Percentiles rank a stretch among this genome's conserved stretches.
These are phyloP conservation scores for Esteya vermicola DNA, from an alignment of 2,329 filamentous ascomycete species.

Conservation along the genomic window DNA sequence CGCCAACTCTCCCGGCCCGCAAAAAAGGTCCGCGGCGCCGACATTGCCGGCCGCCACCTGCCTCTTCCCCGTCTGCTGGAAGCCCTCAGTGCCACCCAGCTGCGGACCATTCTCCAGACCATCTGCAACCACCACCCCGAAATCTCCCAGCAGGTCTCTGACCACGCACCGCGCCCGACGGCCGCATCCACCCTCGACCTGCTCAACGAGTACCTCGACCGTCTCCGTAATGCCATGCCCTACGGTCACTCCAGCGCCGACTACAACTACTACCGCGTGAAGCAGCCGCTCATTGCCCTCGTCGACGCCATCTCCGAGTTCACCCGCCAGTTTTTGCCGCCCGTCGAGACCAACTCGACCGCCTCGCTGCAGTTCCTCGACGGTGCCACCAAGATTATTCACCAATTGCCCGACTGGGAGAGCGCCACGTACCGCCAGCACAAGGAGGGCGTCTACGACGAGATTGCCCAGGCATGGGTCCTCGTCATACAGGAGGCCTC, in stretches of 20 bases:
- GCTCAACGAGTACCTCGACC: constrained; percentile 65
- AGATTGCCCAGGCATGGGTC: constrained; percentile 87
- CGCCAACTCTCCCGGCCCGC: constrained; percentile 52
- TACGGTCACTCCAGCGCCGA: constrained; percentile 77
- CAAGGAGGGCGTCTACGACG: constrained; percentile 92
- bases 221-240: constrained; percentile 67
- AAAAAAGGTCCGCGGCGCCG: constrained; percentile 50
- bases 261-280: constrained; percentile 89
- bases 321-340: constrained; percentile 88
- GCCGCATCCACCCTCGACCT: constrained; percentile 69
- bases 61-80: constrained; percentile 66
- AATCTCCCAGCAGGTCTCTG: constrained; percentile 71
- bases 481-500: constrained; percentile 80
- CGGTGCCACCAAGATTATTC: constrained; percentile 77
- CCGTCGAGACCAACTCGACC: constrained; percentile 71
- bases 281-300: constrained; percentile 62
- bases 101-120: constrained; percentile 74
- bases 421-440: constrained; percentile 77
- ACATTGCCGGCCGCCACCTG: constrained; percentile 46
- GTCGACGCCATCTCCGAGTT: constrained; percentile 88
- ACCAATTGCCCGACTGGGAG: constrained; percentile 83
- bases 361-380: constrained; percentile 80
- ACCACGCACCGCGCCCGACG: constrained; percentile 74
- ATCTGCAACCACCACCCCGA: constrained; percentile 84
- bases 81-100: constrained; percentile 72